Evolutionary conservation across 257 asterid species (phyloP).

Genomic region (Primulina tabacum): DNA sequence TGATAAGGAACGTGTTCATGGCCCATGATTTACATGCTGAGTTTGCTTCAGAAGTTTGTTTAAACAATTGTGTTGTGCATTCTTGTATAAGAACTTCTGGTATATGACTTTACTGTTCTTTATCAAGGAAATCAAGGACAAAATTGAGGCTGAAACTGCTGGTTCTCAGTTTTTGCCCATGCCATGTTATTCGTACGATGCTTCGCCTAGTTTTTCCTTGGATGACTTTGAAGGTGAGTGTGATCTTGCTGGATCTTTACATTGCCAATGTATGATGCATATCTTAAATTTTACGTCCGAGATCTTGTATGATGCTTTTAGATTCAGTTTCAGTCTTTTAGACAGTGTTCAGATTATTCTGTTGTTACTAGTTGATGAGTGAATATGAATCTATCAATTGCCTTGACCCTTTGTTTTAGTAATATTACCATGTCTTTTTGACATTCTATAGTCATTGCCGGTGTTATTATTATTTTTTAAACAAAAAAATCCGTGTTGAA

Average conservation of each 20-base stretch:
- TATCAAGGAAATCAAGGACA: conserved; percentile 65
- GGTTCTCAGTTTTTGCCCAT: conserved; percentile 42
- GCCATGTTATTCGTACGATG: conserved; percentile 46
- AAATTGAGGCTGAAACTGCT: conserved; percentile 73
- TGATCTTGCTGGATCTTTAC: conserved; percentile 11
- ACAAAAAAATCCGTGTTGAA: too few species aligned
- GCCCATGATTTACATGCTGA: too few species aligned
- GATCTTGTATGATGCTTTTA: conserved; percentile 6
- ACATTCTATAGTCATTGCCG: not conserved
- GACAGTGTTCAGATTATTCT: conserved; percentile 8
- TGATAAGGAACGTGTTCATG: not conserved
- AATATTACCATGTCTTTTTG: not conserved
- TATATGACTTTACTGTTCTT: conserved; percentile 26
- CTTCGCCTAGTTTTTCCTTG: conserved; percentile 62
- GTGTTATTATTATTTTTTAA: too few species aligned
- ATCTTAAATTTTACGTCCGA: not conserved
- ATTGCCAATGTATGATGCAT: conserved; percentile 11
- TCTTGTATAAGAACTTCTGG: conserved; percentile 4
- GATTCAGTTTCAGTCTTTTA: not conserved
- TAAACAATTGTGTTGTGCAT: conserved; percentile 10
- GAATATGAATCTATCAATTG: not conserved
- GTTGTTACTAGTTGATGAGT: not conserved
- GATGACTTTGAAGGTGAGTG: conserved; percentile 88
- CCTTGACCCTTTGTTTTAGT: not conserved
- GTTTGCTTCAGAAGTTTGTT: too few species aligned